Evolutionary conservation across 345 rosid species (phyloP), one percentile per base, ranked within the genome.

Genomic region (Euphorbia tirucalli): DNA sequence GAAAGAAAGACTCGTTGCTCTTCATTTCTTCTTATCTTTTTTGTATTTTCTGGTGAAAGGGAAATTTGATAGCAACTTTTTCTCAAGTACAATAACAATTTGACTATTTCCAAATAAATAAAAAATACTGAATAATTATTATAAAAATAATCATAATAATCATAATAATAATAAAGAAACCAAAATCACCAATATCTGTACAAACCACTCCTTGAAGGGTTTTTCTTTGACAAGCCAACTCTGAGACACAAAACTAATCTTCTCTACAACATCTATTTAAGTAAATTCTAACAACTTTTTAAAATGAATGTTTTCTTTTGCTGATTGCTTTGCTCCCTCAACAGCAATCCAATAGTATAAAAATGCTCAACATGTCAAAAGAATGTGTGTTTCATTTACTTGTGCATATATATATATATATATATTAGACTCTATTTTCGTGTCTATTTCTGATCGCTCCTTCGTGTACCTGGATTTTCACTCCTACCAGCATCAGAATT

Each of bases 401-500:
- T 57, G 70, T 32, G 35, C 43, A 22, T 73, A 27, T 22, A 28
- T 41, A 59, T 35, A 5, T 50, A 56, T 41, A 54, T 39, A 9
- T 52, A 61, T 71, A 67, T 66, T 78, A 69, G 32, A 67, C 61
- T 58, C 19, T 21, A 39, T 44, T 70, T 44, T 69, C 46, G 43
- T 13, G 60, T 39, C 79, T 71, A 71, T 1, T 31, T 31, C 57
- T 28, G 70, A 55, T 63, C 43, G 30, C 46, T 70, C 62, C 73
- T 69, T 66, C 74, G 78, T 21, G 61, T 62, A 65, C 73, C 82
- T 16, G 79, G 78, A 72, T 78, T 80, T 5, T 88, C 89, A 54
- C 84, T 83, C 70, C 37, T 83, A 72, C 84, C 83, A 2, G 73
- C 63, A 44, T 84, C 88, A 18, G 85, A 81, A 78, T 65, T 88